Percentiles rank a stretch among this genome's conserved stretches.
Evolutionary conservation across 2,329 filamentous ascomycete genomes (phyloP).

Genomic region (Sporothrix luriei): DNA sequence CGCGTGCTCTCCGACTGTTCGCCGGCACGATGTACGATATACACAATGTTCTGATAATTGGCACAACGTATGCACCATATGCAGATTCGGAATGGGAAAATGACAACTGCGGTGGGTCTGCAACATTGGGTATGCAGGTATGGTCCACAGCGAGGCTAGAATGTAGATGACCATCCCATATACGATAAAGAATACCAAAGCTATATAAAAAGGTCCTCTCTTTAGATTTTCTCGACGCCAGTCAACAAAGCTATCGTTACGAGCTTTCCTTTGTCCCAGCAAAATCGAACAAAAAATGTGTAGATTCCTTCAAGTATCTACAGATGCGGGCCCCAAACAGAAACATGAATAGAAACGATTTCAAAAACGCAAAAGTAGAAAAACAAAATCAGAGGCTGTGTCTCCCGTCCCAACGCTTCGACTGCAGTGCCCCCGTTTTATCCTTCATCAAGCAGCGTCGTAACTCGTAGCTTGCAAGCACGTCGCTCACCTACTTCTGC

Average conservation of each 20-base stretch:
- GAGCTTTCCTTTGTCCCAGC: too few species aligned
- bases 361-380: background rate
- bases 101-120: background rate
- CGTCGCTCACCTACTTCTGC: conserved; percentile 37
- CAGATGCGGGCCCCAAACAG: background rate
- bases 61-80: background rate
- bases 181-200: background rate
- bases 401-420: background rate
- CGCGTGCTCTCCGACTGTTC: background rate
- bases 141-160: background rate
- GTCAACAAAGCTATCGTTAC: too few species aligned
- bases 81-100: background rate
- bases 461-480: background rate
- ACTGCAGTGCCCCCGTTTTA: background rate
- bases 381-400: background rate
- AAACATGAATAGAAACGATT: background rate
- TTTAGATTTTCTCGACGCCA: background rate
- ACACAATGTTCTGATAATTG: background rate
- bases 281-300: background rate
- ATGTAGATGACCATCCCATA: conserved; percentile 6
- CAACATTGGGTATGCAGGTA: too few species aligned
- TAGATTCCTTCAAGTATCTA: conserved; percentile 20
- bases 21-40: conserved; percentile 22
- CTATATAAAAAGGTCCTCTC: background rate
- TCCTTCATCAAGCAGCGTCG: background rate